A percentile compares a stretch with the other conserved stretches of the same genome.
These are phyloP conservation scores for Diaporthe amygdali DNA, from an alignment of 2,329 filamentous ascomycete genomes.

Conservation along the genomic window DNA sequence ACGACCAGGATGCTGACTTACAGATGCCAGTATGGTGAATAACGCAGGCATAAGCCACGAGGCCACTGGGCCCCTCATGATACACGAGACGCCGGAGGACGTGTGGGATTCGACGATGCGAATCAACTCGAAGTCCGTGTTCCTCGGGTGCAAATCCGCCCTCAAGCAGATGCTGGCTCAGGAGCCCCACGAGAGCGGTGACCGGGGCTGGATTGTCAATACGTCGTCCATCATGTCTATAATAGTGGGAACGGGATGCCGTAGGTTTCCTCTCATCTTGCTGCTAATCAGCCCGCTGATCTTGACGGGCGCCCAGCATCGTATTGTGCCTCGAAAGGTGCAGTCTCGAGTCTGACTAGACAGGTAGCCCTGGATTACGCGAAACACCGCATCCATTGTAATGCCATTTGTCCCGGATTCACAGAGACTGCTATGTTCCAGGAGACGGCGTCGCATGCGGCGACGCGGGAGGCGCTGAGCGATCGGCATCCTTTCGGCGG, in stretches of 20 bases:
- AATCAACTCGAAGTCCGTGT: conserved; percentile 44
- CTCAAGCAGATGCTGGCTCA: conserved; percentile 56
- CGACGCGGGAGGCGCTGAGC: not conserved
- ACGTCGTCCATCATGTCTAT: conserved; percentile 49
- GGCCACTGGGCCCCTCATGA: conserved; percentile 33
- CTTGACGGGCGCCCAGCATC: conserved; percentile 32
- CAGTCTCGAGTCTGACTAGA: conserved; percentile 54
- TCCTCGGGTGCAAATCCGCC: conserved; percentile 50
- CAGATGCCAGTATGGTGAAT: not conserved
- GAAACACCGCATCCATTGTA: conserved; percentile 52
- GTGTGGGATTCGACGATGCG: conserved; percentile 49
- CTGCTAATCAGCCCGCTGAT: not conserved
- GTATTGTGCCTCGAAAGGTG: conserved; percentile 56
- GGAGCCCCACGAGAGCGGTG: conserved; percentile 40
- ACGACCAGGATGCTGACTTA: not conserved
- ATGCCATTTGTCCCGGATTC: conserved; percentile 59
- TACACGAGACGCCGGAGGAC: conserved; percentile 52
- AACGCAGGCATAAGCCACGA: conserved; percentile 8
- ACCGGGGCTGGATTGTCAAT: conserved; percentile 56
- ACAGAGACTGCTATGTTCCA: conserved; percentile 8
- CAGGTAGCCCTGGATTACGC: conserved; percentile 56
- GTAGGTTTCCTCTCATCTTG: conserved; percentile 24
- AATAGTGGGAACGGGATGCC: conserved; percentile 35
- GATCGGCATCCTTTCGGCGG: conserved; percentile 6
- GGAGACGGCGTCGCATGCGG: not conserved